Conservation (phyloP, 2,329 filamentous ascomycete genomes). For the Arachnomyces sp. region DNA sequence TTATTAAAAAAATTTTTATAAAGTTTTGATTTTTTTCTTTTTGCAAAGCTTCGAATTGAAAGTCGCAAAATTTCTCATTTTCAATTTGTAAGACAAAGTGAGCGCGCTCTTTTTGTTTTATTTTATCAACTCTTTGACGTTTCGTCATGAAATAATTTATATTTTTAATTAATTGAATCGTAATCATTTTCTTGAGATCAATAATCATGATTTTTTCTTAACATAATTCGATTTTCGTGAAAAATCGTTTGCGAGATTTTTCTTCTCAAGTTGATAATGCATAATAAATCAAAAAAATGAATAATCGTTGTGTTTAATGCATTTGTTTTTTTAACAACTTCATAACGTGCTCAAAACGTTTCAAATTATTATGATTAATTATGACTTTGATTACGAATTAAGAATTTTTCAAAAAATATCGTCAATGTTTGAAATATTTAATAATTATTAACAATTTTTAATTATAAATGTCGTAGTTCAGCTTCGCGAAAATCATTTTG, state of each 20-base stretch:
- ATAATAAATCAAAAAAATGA: background rate
- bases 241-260: no score
- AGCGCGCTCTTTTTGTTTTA: no score
- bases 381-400: conserved; percentile 1
- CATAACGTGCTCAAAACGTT: background rate
- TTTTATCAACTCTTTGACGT: no score
- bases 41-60: background rate
- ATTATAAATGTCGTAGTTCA: conserved; percentile 24
- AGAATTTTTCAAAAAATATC: conserved; percentile 10
- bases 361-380: background rate
- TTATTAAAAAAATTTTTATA: background rate
- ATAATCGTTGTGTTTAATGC: background rate
- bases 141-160: no score
- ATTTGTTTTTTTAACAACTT: background rate
- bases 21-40: background rate
- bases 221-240: no score
- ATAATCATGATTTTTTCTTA: background rate
- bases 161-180: background rate
- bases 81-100: no score
- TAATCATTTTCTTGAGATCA: background rate
- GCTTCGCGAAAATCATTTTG: conserved; percentile 6
- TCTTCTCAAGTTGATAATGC: background rate
- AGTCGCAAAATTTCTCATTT: no score
- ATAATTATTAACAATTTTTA: conserved; percentile 25
- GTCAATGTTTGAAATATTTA: conserved; percentile 16